Percentiles rank a stretch among this genome's conserved stretches.
phyloP scores from a whole-genome alignment of 2,329 filamentous ascomycete species.

The Diplodia sapinea region DNA sequence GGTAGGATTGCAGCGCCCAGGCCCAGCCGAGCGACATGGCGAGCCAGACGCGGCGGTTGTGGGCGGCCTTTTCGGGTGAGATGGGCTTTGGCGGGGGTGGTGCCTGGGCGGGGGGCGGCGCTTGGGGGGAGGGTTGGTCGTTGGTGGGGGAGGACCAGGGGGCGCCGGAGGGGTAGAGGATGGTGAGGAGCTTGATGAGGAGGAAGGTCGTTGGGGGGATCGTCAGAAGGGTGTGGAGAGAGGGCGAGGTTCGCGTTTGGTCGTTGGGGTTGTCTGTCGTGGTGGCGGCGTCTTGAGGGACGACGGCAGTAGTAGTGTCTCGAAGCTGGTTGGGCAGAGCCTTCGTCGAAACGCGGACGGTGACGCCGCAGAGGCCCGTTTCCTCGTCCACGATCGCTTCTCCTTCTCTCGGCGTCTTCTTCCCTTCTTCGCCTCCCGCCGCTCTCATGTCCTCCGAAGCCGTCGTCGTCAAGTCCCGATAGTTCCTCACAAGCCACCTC shows the following conservation, averaged over 20 bases:
- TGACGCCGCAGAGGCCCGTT: background rate
- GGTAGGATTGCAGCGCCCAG: background rate
- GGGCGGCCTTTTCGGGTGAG: background rate
- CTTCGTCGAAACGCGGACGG: background rate
- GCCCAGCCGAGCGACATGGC: constrained; percentile 18
- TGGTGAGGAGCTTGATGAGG: constrained; percentile 5
- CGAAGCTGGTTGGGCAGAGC: background rate
- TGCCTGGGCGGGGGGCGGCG: background rate
- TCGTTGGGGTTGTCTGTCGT: background rate
- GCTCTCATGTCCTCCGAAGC: background rate
- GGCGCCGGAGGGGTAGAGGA: background rate
- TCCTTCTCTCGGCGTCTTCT: background rate
- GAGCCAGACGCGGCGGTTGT: constrained; percentile 10
- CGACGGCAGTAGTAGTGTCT: background rate
- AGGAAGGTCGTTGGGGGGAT: background rate
- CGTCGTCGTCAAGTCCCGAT: too few species aligned
- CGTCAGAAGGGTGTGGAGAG: background rate
- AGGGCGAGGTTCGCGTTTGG: background rate
- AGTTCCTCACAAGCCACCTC: background rate
- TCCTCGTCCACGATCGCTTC: background rate
- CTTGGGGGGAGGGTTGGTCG: background rate
- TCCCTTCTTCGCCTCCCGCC: background rate
- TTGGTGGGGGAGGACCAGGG: background rate
- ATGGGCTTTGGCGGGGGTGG: background rate
- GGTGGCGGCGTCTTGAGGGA: background rate